Conservation (phyloP, 1,284 basidiomycete species). For the Trichosporon faecale region DNA sequence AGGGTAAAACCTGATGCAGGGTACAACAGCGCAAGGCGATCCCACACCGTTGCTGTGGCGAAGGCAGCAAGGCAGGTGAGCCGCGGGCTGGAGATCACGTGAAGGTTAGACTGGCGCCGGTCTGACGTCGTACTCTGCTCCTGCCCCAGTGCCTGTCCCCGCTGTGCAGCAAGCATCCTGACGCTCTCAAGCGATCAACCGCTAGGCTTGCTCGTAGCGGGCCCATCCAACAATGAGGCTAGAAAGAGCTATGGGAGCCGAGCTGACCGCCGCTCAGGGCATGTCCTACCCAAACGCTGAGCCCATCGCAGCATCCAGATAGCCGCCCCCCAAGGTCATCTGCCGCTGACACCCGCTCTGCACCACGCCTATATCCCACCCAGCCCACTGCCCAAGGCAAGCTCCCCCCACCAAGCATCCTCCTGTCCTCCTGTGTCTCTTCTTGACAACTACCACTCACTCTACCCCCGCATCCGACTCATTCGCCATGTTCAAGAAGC, state of each 20-base stretch:
- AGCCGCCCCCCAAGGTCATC: not conserved
- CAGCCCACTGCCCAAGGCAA: not conserved
- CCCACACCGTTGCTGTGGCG: not conserved
- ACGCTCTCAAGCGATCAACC: too few relatives aligned
- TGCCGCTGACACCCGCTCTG: not conserved
- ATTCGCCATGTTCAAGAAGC: slow-evolving; percentile 17
- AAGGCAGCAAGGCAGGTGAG: not conserved
- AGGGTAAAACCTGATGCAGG: not conserved
- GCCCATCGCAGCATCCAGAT: not conserved
- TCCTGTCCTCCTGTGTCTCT: not conserved
- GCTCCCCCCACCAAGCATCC: not conserved
- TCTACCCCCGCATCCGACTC: not conserved
- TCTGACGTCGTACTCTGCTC: not conserved
- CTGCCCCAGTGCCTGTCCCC: not conserved
- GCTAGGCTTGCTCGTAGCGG: not conserved
- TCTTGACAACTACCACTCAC: not conserved
- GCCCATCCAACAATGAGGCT: not conserved
- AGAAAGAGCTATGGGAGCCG: not conserved
- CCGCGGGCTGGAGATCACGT: not conserved
- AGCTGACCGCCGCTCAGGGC: not conserved
- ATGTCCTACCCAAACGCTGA: not conserved
- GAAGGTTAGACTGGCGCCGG: not conserved
- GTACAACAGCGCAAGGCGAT: not conserved
- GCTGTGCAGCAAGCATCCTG: not conserved
- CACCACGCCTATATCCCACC: not conserved